Evolutionary conservation across 768 basidiomycete species (phyloP).

Genomic region (Naganishia onofrii): DNA sequence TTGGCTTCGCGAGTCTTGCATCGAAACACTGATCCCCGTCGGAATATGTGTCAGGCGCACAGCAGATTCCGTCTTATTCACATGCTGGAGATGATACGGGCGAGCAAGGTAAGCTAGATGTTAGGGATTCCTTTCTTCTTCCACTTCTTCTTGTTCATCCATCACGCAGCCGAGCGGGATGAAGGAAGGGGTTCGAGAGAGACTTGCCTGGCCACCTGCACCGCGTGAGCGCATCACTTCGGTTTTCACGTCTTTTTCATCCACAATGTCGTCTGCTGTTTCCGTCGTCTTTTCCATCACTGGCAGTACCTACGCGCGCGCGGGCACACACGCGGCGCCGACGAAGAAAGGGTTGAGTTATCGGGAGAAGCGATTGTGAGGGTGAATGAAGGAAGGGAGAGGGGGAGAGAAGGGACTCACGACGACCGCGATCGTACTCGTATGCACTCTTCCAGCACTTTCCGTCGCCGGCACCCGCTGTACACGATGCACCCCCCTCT

Average conservation of each 20-base stretch:
- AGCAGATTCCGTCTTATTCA: conserved; percentile 97
- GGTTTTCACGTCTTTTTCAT: conserved; percentile 72
- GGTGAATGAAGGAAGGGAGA: too few species aligned
- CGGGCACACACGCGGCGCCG: too few species aligned
- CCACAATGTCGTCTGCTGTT: conserved; percentile 69
- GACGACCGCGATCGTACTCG: conserved; percentile 81
- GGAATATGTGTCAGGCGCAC: conserved; percentile 90
- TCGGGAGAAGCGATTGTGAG: too few species aligned
- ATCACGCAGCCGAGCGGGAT: too few species aligned
- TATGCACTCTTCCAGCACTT: conserved; percentile 79
- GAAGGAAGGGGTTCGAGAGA: background rate
- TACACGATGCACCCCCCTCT: conserved; percentile 93
- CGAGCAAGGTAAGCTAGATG: background rate
- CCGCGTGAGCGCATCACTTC: conserved; percentile 97
- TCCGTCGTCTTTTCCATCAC: conserved; percentile 62
- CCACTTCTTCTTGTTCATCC: too few species aligned
- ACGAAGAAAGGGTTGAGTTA: too few species aligned
- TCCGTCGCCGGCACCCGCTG: conserved; percentile 92
- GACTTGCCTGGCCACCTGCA: conserved; percentile 83
- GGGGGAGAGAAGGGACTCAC: conserved; percentile 56
- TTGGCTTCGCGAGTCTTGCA: conserved; percentile 96
- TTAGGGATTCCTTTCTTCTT: too few species aligned
- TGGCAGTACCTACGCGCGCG: conserved; percentile 69
- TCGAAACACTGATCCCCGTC: conserved; percentile 88
- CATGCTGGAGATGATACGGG: too few species aligned